Conservation (phyloP, 768 basidiomycete genomes). For the Hericium coralloides region DNA sequence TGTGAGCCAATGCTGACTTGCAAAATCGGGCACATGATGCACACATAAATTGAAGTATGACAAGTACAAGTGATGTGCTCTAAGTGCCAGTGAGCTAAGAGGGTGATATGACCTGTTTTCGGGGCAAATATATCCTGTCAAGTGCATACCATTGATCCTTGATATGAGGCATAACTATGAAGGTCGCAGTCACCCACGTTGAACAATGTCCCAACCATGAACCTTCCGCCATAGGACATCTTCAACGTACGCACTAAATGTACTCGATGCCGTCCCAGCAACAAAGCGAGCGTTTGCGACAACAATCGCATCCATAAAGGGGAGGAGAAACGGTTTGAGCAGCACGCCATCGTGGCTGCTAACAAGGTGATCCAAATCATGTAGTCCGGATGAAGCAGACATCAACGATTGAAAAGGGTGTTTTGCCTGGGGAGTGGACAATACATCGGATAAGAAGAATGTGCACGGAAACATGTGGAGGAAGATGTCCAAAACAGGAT, state of each 20-base stretch:
- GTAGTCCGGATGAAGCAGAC: background rate
- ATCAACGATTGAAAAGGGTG: background rate
- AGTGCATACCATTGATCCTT: too few species aligned
- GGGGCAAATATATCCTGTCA: too few species aligned
- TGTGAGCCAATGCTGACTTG: too few species aligned
- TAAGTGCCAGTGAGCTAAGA: too few species aligned
- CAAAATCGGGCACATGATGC: too few species aligned
- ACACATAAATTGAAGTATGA: too few species aligned
- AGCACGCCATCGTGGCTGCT: slow-evolving; percentile 36
- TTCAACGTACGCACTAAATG: slow-evolving; percentile 61
- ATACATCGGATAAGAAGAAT: slow-evolving; percentile 49
- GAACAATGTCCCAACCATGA: slow-evolving; percentile 41
- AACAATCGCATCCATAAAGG: slow-evolving; percentile 67
- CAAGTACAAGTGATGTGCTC: too few species aligned
- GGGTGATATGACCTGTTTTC: too few species aligned
- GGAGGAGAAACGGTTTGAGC: slow-evolving; percentile 40
- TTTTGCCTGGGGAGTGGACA: background rate
- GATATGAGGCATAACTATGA: too few species aligned
- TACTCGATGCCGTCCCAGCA: slow-evolving; percentile 66
- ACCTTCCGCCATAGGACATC: slow-evolving; percentile 60
- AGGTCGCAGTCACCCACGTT: slow-evolving; percentile 28
- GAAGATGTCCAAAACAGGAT: slow-evolving; percentile 39
- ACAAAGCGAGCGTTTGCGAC: slow-evolving; percentile 47
- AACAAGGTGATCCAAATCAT: slow-evolving; percentile 19
- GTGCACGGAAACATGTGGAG: slow-evolving; percentile 52